Evolutionary conservation across 2,329 filamentous ascomycete species (phyloP).

Genomic region (Pseudogymnoascus sp.): DNA sequence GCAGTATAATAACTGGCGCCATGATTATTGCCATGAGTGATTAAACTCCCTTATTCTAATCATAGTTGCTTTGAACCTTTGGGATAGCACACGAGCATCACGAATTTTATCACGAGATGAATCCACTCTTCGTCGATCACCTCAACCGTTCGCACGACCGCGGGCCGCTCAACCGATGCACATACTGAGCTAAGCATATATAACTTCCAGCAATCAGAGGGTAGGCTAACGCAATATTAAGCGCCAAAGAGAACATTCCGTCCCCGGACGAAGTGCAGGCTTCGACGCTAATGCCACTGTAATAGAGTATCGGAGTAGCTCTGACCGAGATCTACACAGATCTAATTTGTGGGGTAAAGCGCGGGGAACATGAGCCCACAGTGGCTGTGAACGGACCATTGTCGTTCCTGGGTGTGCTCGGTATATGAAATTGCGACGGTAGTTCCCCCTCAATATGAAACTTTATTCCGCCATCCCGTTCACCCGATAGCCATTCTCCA

Average conservation of each 20-base stretch:
- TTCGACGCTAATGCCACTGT: not conserved
- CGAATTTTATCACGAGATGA: not conserved
- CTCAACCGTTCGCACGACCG: not conserved
- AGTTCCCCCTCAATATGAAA: conserved; percentile 3
- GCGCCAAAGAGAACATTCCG: not conserved
- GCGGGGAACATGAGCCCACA: not conserved
- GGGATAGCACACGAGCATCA: not conserved
- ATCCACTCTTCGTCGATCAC: not conserved
- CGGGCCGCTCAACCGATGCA: not conserved
- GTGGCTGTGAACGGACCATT: not conserved
- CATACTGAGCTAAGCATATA: not conserved
- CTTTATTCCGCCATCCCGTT: conserved; percentile 1
- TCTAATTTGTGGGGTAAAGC: not conserved
- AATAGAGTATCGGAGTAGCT: not conserved
- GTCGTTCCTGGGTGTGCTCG: not conserved
- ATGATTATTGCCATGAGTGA: too few species aligned
- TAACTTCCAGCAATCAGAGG: conserved; percentile 1
- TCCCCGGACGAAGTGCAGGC: not conserved
- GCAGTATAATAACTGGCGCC: too few species aligned
- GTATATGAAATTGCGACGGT: not conserved
- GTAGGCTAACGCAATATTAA: not conserved
- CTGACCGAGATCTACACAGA: not conserved
- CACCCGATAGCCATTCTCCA: not conserved
- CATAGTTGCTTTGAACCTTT: not conserved
- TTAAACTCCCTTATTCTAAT: not conserved